Evolutionary conservation across 2,329 filamentous ascomycete genomes (phyloP).

Genomic region (Penicillium crustosum): DNA sequence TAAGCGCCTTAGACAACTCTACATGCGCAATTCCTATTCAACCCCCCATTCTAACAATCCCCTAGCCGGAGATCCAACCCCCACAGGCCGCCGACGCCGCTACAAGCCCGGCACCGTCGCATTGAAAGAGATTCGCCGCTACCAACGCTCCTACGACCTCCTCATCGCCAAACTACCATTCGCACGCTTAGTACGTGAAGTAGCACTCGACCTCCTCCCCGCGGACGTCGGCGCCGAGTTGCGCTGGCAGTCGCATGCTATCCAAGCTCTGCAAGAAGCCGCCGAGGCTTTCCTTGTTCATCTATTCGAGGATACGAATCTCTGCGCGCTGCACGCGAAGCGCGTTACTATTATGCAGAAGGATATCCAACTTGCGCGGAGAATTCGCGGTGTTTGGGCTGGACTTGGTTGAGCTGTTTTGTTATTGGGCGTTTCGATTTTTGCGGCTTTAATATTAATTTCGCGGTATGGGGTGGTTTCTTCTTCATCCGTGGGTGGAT

Average conservation of each 20-base stretch:
- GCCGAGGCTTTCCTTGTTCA: slow-evolving; percentile 95
- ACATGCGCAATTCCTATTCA: neutral
- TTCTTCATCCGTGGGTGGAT: neutral
- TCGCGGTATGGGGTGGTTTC: neutral
- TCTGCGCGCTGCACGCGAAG: slow-evolving; percentile 96
- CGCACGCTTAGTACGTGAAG: slow-evolving; percentile 52
- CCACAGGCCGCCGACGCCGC: slow-evolving; percentile 59
- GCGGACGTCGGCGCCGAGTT: slow-evolving; percentile 64
- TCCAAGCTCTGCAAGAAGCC: slow-evolving; percentile 89
- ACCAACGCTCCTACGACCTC: slow-evolving; percentile 86
- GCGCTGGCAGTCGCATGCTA: slow-evolving; percentile 94
- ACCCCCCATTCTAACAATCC: slow-evolving; percentile 11
- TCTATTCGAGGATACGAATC: slow-evolving; percentile 93
- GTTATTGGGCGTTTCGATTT: neutral
- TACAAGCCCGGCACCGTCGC: slow-evolving; percentile 81
- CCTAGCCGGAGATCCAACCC: slow-evolving; percentile 71
- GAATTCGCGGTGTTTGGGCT: slow-evolving; percentile 76
- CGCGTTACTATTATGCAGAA: slow-evolving; percentile 97
- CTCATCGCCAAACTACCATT: slow-evolving; percentile 64
- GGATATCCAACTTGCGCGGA: slow-evolving; percentile 87
- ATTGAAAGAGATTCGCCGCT: slow-evolving; percentile 84
- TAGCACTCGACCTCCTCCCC: slow-evolving; percentile 58
- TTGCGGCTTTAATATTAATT: slow-evolving; percentile 13
- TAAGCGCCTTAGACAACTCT: neutral
- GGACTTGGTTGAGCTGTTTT: slow-evolving; percentile 55